A percentile compares a stretch with the other conserved stretches of the same genome.
Conservation (phyloP, 345 rosid species). For the Brassica incana region DNA sequence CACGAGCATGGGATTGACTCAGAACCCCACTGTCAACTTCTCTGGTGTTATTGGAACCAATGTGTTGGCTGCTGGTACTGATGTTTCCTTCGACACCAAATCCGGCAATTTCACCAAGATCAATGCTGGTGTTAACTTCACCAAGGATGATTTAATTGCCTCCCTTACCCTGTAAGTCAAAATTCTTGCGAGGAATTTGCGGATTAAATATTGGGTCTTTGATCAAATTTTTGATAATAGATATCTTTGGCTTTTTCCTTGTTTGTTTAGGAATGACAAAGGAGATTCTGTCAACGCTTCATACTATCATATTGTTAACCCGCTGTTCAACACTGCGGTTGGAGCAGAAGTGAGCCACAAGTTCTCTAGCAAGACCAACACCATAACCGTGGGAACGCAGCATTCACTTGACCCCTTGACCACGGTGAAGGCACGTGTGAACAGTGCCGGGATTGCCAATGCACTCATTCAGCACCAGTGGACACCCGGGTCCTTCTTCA, state of each 20-base stretch:
- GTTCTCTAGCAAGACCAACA: conserved; percentile 76
- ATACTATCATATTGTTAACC: conserved; percentile 73
- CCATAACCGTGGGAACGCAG: conserved; percentile 75
- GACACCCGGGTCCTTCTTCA: conserved; percentile 76
- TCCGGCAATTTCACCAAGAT: conserved; percentile 73
- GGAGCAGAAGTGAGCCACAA: conserved; percentile 80
- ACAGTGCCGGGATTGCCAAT: conserved; percentile 67
- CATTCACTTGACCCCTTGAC: conserved; percentile 77
- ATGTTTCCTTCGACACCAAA: conserved; percentile 79
- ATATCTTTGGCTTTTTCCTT: no score
- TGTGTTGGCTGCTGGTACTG: conserved; percentile 65
- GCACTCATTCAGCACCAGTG: conserved; percentile 92
- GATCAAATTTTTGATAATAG: no score
- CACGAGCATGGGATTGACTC: conserved; percentile 81
- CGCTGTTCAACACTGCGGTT: conserved; percentile 58
- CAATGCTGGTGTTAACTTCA: conserved; percentile 74
- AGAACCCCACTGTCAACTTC: conserved; percentile 74
- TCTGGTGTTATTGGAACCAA: conserved; percentile 78
- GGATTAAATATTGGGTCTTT: no score
- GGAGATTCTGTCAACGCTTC: conserved; percentile 68
- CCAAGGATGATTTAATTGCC: conserved; percentile 70
- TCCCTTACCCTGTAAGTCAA: conserved; percentile 66
- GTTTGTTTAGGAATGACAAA: conserved; percentile 66
- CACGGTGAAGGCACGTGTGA: conserved; percentile 69
- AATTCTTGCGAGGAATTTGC: not conserved